A percentile compares a stretch with the other conserved stretches of the same genome.
phyloP scores from a whole-genome alignment of 768 basidiomycete species.

The Psilocybe subaeruginosa region DNA sequence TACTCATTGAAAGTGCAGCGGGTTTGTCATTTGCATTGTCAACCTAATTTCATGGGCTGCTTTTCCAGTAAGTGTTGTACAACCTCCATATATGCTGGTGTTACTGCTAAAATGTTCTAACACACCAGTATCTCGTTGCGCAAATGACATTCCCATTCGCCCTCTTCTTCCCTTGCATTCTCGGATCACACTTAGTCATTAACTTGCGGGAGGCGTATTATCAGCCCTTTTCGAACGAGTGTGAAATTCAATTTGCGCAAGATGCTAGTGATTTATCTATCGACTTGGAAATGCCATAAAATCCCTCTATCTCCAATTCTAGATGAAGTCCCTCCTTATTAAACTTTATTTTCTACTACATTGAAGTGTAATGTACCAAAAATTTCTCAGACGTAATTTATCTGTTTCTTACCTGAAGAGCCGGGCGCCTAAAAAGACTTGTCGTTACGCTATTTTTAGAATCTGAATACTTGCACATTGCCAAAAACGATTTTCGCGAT shows the following conservation, averaged over 20 bases:
- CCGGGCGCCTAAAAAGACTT: too few species aligned
- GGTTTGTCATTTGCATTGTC: constrained; percentile 4
- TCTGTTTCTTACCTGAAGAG: too few species aligned
- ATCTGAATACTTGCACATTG: too few species aligned
- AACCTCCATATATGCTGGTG: too few species aligned
- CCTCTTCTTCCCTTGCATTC: constrained; percentile 9
- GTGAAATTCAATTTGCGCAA: constrained; percentile 3
- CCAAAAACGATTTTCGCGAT: too few species aligned
- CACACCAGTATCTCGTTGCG: constrained; percentile 8
- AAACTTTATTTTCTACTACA: too few species aligned
- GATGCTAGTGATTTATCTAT: not conserved
- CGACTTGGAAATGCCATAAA: not conserved
- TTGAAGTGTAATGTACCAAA: too few species aligned
- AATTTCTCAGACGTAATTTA: too few species aligned
- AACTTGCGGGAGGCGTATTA: constrained; percentile 21
- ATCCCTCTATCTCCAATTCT: not conserved
- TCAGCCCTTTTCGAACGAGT: constrained; percentile 13
- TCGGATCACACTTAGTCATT: constrained; percentile 16
- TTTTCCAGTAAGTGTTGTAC: constrained; percentile 7
- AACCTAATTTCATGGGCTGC: constrained; percentile 7
- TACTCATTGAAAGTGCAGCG: not conserved
- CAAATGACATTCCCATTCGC: constrained; percentile 10
- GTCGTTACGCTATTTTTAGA: too few species aligned
- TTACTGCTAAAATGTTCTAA: too few species aligned
- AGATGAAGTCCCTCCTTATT: too few species aligned